Evolutionary conservation across 768 basidiomycete species (phyloP).

Genomic region (Mycena venus): DNA sequence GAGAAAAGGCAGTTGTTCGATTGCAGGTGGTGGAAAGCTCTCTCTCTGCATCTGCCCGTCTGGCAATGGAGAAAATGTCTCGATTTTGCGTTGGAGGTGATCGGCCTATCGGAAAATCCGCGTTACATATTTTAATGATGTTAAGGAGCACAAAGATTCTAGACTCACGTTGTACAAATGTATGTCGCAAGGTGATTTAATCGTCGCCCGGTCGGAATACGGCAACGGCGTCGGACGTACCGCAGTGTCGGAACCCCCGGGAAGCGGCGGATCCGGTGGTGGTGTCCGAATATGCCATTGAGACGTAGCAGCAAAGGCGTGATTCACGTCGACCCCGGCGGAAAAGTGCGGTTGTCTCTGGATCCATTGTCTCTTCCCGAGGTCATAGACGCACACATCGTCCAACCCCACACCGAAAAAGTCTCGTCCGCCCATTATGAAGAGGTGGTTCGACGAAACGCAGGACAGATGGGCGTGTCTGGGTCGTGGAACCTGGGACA

Average conservation of each 20-base stretch:
- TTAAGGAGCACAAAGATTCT: too few species aligned
- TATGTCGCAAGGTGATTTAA: conserved; percentile 8
- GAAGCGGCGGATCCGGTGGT: background rate
- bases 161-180: conserved; percentile 27
- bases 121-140: too few species aligned
- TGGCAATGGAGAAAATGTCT: conserved; percentile 5
- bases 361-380: conserved; percentile 23
- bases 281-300: conserved; percentile 21
- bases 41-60: background rate
- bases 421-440: conserved; percentile 30
- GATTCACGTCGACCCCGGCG: background rate
- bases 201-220: conserved; percentile 21
- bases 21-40: background rate
- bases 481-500: conserved; percentile 6
- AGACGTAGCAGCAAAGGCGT: conserved; percentile 9
- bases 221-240: background rate
- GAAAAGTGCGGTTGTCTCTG: background rate
- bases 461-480: conserved; percentile 26
- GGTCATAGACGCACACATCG: conserved; percentile 32
- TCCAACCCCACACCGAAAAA: background rate
- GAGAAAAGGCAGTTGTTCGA: conserved; percentile 1
- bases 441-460: conserved; percentile 14
- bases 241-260: background rate
- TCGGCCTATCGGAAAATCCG: background rate
- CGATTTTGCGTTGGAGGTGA: conserved; percentile 2